Base-by-base conservation (phyloP, 495 filamentous ascomycete species). In the Bacidia rubella region DNA sequence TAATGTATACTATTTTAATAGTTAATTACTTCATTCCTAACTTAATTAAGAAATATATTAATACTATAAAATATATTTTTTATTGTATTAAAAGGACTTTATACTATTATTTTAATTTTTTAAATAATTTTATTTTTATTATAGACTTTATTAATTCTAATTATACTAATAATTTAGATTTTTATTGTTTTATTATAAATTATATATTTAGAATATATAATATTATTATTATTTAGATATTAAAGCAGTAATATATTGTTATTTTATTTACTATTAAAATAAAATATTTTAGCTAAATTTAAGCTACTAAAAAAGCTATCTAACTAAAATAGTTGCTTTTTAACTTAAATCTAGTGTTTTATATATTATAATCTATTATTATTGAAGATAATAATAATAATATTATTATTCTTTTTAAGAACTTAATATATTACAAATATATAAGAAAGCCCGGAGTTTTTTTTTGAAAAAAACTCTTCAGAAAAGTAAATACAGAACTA, bases 131-230 rank as follows among this genome's bases (percentile, higher is more conserved):
- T n/a, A n/a, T n/a, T n/a, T n/a, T n/a, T n/a, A n/a, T n/a, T n/a
- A n/a, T n/a, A n/a, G n/a, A n/a, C n/a, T n/a, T 35, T 35, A 35
- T 35, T 35, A 35, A 7, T 35, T 35, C 15, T 35, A 35, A 7
- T 35, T 35, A 35, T 7, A 15, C 15, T 35, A 35, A n/a, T n/a
- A n/a, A n/a, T n/a, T n/a, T n/a, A n/a, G n/a, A n/a, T n/a, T 35
- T 35, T 35, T 35, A 35, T 35, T 35, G 15, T 35, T 35, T 35
- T 35, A 38, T 46, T 54, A 32, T 55, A 57, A 12, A 46, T 49
- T 25, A 49, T 1, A 35, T 49, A 49, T 2, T 29, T 17, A 24
- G 12, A 29, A 49, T 12, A 4, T 49, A 7, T 35, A 35, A 7
- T 35, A 7, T 35, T 35, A 7, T 7, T 35, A 35, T 5, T 7